Conservation (phyloP, 805 yeast species). For the Suhomyces kilbournensis region DNA sequence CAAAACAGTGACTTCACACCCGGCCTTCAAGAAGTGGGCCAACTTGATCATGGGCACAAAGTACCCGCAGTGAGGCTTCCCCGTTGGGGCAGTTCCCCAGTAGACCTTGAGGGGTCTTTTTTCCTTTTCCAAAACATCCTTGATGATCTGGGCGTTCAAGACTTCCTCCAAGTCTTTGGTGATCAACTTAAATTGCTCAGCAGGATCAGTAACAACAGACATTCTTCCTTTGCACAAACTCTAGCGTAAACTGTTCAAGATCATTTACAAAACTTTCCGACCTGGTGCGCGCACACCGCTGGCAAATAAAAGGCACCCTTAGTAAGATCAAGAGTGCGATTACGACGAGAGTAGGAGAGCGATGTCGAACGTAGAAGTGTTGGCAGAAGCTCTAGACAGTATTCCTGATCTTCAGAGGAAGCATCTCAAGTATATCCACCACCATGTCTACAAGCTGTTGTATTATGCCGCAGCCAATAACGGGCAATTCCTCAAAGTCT, state of each 20-base stretch:
- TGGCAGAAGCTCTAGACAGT: neutral
- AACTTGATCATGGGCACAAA: constrained; percentile 96
- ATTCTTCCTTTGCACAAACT: constrained; percentile 6
- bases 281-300: neutral
- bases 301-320: neutral
- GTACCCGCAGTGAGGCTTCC: constrained; percentile 98
- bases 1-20: constrained; percentile 88
- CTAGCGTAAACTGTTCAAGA: too few species aligned
- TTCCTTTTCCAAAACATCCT: constrained; percentile 74
- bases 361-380: neutral
- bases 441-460: constrained; percentile 22
- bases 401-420: neutral
- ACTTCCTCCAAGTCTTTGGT: constrained; percentile 90
- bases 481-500: constrained; percentile 10
- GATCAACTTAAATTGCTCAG: constrained; percentile 68
- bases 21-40: constrained; percentile 93
- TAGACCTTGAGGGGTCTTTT: constrained; percentile 81
- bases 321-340: too few species aligned
- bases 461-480: constrained; percentile 24
- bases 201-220: constrained; percentile 44
- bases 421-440: neutral
- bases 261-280: neutral
- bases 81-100: constrained; percentile 99
- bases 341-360: neutral
- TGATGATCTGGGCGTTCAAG: constrained; percentile 82